Evolutionary conservation across 2,329 filamentous ascomycete genomes (phyloP), one percentile per base, ranked within the genome.

Genomic region (Hypoxylon sp.): DNA sequence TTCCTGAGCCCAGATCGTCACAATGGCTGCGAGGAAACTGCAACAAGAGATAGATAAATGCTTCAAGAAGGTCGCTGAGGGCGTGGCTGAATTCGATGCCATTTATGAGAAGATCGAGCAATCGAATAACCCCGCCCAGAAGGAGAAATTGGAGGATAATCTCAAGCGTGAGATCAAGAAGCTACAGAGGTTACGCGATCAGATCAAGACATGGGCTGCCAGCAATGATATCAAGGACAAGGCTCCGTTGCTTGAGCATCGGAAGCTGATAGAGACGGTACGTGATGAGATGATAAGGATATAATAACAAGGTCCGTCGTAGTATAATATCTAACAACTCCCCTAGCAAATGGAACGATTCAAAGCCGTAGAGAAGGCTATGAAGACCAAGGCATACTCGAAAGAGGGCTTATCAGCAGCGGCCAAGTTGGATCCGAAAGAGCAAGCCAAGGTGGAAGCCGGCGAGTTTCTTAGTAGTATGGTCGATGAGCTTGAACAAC

Each of bases 191-290:
- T 91, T 96, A 81, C 92, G 96, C 78, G 96, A 99, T 81, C 96
- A 98, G 85, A 98, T 99, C 85, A 99, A 99, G 85, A 97, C 95
- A 87, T 99, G 96, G 96, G 94, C 95, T 2, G 93, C 94, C 63
- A 94, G 93, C 82, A 97, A 97, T 85, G 96, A 99, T 80, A 97
- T 99, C 88, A 99, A 99, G 86, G 96, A 99, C 86, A 99, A 99
- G 86, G 92, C 92, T 80, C 95, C 95, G 75, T 83, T 99, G 79
- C 83, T 98, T 77, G 96, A 99, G 77, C 91, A 99, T 81, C 89
- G 96, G 79, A 96, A 94, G 83, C 87, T 97, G 80, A 99, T 99
- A 82, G 96, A 99, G 87, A 97, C 94, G 84, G 95, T 98, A 84
- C 75, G 89, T 84, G 70, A 53, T 64, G 38, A 53, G 50, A 21